Evolutionary conservation across 257 asterid species (phyloP).

Genomic region (Anisodus tanguticus): DNA sequence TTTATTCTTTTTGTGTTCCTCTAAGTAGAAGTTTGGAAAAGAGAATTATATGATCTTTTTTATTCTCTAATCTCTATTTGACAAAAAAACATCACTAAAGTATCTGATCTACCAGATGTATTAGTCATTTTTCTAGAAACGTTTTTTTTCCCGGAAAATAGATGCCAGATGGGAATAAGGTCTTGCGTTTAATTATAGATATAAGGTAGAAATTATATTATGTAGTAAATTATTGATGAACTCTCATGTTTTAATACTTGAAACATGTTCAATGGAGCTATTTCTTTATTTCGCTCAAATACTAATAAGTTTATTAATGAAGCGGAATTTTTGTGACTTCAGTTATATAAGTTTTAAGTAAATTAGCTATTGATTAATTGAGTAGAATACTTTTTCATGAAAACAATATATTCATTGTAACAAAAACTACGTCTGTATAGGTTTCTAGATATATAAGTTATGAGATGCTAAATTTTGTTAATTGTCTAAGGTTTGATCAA

Average conservation of each 20-base stretch:
- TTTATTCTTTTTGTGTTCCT: neutral
- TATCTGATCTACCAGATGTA: neutral
- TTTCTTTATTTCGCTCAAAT: too few species aligned
- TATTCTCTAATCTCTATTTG: neutral
- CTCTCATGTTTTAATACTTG: too few species aligned
- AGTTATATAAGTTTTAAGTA: too few species aligned
- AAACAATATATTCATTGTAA: neutral
- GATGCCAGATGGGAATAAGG: too few species aligned
- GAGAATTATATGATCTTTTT: neutral
- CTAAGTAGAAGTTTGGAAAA: neutral
- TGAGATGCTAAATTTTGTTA: neutral
- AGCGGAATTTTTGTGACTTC: too few species aligned
- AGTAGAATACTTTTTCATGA: neutral
- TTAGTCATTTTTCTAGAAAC: too few species aligned
- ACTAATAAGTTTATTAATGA: too few species aligned
- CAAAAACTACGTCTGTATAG: neutral
- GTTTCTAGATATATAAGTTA: neutral
- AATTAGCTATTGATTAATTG: neutral
- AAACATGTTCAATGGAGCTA: too few species aligned
- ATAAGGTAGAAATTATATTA: too few species aligned
- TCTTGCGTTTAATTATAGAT: too few species aligned
- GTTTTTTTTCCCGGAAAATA: too few species aligned
- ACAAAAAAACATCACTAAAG: neutral
- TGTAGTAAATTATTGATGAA: too few species aligned
- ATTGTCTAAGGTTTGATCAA: neutral